Base-by-base conservation (phyloP, 148 eudicot genomes). In the Suaeda aralocaspica region DNA sequence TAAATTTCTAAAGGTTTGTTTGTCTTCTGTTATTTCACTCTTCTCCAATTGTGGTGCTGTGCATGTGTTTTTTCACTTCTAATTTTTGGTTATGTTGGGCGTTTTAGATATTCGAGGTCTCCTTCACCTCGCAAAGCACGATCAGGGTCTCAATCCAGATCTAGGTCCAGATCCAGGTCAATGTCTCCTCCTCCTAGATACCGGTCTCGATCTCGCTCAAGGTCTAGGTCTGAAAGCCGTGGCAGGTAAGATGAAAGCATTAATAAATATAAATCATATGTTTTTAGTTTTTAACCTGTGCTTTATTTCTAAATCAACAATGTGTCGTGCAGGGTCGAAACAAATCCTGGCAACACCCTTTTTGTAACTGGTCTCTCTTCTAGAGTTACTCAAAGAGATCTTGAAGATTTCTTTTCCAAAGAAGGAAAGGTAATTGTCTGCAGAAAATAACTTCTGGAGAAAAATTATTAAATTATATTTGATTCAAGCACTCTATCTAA, bases 291-390 rank as follows among this genome's bases (percentile, higher is more conserved):
- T 36, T 14, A n/a, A 39, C 57, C 42, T 9, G 28, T 68, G 70
- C 59, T 30, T 52, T 34, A n/a, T 25, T 67, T 28, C 58, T 55
- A 3, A 64, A 56, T 46, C 46, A 61, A 61, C 51, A 26, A 55
- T 52, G 56, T 28, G 12, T 69, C 61, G 72, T 58, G 58, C 85
- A 94, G 98, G 86, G 48, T 76, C 68, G 96, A 83, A 7, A 59
- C 45, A 8, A 36, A 94, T 82, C 89, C 84, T 59, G 98, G 98
- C 48, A 89, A 81, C 78, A 81, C 97, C 29, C 92, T 94, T 4
- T 94, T 91, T 72, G 98, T 94, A 36, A 94, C 98, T 44, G 98
- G 98, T 24, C 86, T 94, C 68, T 91, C 98, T 59, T 87, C 98
- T 52, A 87, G 97, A 76, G 98, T 94, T 42, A 91, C 97, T 14